Evolutionary conservation across 75 land plant species (phyloP).

Genomic region (Chamaecyparis obtusa): DNA sequence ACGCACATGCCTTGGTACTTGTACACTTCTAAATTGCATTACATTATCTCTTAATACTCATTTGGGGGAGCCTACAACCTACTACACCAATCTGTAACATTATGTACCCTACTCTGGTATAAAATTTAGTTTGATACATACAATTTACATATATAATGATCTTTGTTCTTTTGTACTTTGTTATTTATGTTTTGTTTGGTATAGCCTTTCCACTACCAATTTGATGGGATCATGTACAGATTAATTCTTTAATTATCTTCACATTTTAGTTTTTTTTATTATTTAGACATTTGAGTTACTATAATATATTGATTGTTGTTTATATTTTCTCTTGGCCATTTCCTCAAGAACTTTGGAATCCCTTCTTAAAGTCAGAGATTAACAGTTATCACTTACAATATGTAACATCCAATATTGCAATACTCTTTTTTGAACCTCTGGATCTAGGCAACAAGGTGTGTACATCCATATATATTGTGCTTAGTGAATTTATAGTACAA

Average conservation of each 20-base stretch:
- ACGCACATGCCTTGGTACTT: too few species aligned
- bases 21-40: too few species aligned
- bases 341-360: background rate
- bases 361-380: background rate
- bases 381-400: background rate
- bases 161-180: background rate
- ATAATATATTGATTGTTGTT: background rate
- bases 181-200: background rate
- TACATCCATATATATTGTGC: background rate
- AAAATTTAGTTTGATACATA: background rate
- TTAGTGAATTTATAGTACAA: background rate
- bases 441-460: background rate
- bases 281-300: too few species aligned
- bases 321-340: background rate
- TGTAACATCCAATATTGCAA: background rate
- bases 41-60: too few species aligned
- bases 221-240: background rate
- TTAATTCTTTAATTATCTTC: too few species aligned
- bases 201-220: background rate
- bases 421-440: background rate
- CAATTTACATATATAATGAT: background rate
- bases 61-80: background rate
- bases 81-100: background rate
- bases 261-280: too few species aligned
- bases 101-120: background rate